These are phyloP conservation scores for Phytophthora cryptogea DNA, from an alignment of 352 stramenopile species.

Conservation along the genomic window DNA sequence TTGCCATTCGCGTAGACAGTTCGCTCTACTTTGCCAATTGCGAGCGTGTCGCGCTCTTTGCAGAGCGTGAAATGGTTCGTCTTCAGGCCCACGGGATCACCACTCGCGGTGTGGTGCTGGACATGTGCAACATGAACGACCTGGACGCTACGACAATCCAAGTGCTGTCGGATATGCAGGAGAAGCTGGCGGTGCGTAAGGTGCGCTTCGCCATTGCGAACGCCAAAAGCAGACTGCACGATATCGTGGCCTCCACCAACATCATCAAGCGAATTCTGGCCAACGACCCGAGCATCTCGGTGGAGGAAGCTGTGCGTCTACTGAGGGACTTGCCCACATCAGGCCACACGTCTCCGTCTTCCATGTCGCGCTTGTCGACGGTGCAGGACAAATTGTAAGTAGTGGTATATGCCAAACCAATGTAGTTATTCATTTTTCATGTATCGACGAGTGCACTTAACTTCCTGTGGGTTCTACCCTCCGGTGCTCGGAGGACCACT, in stretches of 20 bases:
- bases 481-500: conserved; percentile 2
- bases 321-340: conserved; percentile 24
- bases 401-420: conserved; percentile 1
- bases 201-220: conserved; percentile 52
- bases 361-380: conserved; percentile 22
- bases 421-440: conserved; percentile 5
- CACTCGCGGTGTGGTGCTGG: conserved; percentile 49
- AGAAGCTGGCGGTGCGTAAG: conserved; percentile 55
- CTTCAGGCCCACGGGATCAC: conserved; percentile 30
- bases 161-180: conserved; percentile 60
- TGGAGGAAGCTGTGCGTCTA: conserved; percentile 43
- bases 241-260: conserved; percentile 52
- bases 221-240: conserved; percentile 44
- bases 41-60: conserved; percentile 46
- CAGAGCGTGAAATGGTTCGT: conserved; percentile 48
- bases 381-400: conserved; percentile 27
- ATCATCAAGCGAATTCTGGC: conserved; percentile 50
- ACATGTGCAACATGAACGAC: conserved; percentile 58
- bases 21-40: conserved; percentile 71
- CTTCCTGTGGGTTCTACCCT: not conserved
- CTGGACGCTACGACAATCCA: conserved; percentile 72
- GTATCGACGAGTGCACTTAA: not conserved
- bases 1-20: conserved; percentile 55
- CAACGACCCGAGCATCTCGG: conserved; percentile 30
- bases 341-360: conserved; percentile 28